Conservation (phyloP, 306 rosid genomes). For the Acacia melanoxylon region DNA sequence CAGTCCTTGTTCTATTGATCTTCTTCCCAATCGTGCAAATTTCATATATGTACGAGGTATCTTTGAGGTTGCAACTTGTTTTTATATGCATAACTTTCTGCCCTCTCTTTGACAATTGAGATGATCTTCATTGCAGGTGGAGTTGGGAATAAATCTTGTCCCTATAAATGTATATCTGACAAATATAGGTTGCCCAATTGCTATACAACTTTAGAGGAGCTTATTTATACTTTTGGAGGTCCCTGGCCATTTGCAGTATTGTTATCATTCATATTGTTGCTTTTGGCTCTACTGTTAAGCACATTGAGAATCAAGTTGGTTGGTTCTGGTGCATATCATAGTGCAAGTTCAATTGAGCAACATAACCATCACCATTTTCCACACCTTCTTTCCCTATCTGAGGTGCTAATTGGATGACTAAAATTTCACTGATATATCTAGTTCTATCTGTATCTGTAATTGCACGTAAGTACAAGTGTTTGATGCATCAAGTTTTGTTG, state of each 20-base stretch:
- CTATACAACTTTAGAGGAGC: constrained; percentile 94
- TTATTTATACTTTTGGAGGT: constrained; percentile 89
- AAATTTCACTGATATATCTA: constrained; percentile 17
- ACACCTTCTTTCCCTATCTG: constrained; percentile 89
- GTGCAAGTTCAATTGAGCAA: constrained; percentile 70
- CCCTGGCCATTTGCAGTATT: constrained; percentile 80
- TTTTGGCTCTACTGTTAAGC: constrained; percentile 70
- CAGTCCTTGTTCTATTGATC: constrained; percentile 85
- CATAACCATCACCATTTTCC: constrained; percentile 73
- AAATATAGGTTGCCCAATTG: constrained; percentile 96
- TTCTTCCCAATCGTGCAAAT: constrained; percentile 88
- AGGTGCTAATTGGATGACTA: constrained; percentile 54
- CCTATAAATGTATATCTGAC: constrained; percentile 86
- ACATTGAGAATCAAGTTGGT: constrained; percentile 75
- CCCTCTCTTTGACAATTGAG: constrained; percentile 20
- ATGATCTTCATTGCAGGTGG: constrained; percentile 67
- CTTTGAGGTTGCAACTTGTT: constrained; percentile 26
- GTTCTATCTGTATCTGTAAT: constrained; percentile 23
- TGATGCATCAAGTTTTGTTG: constrained; percentile 12
- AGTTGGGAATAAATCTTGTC: constrained; percentile 65
- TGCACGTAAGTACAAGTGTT: constrained; percentile 27
- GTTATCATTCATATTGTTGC: constrained; percentile 68
- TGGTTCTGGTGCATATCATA: constrained; percentile 68
- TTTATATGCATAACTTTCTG: constrained; percentile 27
- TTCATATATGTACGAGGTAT: constrained; percentile 90